These are phyloP conservation scores for Syzygium oleosum DNA, from an alignment of 345 rosid genomes.

Conservation along the genomic window DNA sequence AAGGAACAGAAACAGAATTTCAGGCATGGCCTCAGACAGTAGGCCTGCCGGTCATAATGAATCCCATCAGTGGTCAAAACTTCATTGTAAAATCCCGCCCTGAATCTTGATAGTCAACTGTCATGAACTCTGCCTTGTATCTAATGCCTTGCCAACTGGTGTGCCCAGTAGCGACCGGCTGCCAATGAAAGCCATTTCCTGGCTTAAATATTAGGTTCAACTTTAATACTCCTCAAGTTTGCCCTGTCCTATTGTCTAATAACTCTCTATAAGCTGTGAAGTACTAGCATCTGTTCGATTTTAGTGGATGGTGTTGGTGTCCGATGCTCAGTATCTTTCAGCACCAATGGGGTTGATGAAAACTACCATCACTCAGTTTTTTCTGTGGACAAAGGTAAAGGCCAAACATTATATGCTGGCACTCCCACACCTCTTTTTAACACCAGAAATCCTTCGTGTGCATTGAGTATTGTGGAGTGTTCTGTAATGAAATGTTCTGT, in stretches of 20 bases:
- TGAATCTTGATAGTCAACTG: not conserved
- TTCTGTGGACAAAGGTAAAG: no score
- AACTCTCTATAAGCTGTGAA: not conserved
- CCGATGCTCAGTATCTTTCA: not conserved
- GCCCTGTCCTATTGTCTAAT: not conserved
- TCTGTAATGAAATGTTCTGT: not conserved
- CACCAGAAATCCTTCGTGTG: not conserved
- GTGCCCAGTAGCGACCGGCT: not conserved
- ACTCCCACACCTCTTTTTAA: no score
- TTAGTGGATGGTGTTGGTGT: not conserved
- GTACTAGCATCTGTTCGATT: not conserved
- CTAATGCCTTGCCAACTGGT: not conserved
- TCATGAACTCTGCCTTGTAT: not conserved
- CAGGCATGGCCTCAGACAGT: slow-evolving; percentile 95
- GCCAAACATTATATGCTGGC: no score
- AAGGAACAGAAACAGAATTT: slow-evolving; percentile 71
- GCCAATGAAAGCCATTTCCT: not conserved
- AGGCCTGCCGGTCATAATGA: slow-evolving; percentile 88
- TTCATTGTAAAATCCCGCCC: not conserved
- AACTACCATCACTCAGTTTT: not conserved
- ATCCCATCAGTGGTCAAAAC: slow-evolving; percentile 41
- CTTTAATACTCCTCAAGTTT: not conserved
- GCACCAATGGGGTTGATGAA: not conserved
- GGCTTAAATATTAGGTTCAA: not conserved
- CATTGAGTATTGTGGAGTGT: not conserved